A percentile compares a stretch with the other conserved stretches of the same genome.
These are phyloP conservation scores for Nematocida ironsii DNA, from an alignment of 371 early-diverging fungal genomes.

Conservation along the genomic window DNA sequence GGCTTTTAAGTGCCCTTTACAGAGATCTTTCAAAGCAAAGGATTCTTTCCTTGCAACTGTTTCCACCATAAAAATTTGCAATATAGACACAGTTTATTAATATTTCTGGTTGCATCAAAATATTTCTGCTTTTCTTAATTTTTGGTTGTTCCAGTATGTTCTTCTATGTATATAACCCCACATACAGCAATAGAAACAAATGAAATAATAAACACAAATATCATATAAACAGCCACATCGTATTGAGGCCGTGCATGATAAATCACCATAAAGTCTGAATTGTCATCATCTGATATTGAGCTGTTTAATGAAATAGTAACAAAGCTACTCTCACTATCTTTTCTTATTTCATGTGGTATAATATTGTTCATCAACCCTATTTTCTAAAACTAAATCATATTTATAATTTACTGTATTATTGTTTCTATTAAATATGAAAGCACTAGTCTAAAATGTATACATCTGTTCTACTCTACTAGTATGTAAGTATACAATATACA, in stretches of 20 bases:
- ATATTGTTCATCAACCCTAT: background rate
- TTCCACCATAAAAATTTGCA: background rate
- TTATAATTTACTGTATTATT: background rate
- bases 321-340: background rate
- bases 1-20: slow-evolving; percentile 7
- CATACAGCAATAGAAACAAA: background rate
- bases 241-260: background rate
- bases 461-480: too few relatives aligned
- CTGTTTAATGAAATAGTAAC: background rate
- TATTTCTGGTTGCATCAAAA: too few relatives aligned
- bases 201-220: background rate
- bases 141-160: too few relatives aligned
- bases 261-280: background rate
- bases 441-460: too few relatives aligned
- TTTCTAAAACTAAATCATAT: background rate
- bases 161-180: background rate
- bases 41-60: background rate
- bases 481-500: too few relatives aligned
- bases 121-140: too few relatives aligned
- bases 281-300: background rate
- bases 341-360: background rate
- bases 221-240: background rate
- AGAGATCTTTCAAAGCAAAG: background rate
- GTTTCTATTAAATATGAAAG: too few relatives aligned
- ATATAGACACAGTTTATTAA: too few relatives aligned